phyloP scores from a whole-genome alignment of 805 yeast genomes.

The Tetrapisispora namnaoensis region DNA sequence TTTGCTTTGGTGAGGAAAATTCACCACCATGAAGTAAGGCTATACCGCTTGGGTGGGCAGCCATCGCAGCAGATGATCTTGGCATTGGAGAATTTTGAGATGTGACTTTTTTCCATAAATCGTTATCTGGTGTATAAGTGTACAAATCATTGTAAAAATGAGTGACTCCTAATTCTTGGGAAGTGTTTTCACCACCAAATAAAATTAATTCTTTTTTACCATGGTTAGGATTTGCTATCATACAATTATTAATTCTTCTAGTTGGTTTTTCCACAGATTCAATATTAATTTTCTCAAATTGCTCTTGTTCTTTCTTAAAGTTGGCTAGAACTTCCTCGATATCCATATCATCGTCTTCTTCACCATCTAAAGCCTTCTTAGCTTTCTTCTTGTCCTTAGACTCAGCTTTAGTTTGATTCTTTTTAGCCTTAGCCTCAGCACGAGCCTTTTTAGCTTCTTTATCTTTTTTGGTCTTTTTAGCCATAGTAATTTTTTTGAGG shows the following conservation, averaged over 20 bases:
- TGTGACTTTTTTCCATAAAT: conserved; percentile 66
- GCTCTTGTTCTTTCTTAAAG: conserved; percentile 70
- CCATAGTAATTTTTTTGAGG: conserved; percentile 41
- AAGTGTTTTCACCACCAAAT: conserved; percentile 81
- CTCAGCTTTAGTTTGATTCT: conserved; percentile 65
- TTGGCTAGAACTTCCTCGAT: conserved; percentile 74
- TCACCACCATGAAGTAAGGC: conserved; percentile 91
- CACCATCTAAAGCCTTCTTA: conserved; percentile 58
- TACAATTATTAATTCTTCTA: conserved; percentile 60
- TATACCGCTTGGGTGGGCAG: conserved; percentile 84
- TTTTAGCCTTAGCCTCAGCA: conserved; percentile 70
- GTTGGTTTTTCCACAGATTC: conserved; percentile 52
- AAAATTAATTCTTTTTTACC: conserved; percentile 69
- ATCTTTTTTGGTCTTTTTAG: conserved; percentile 75
- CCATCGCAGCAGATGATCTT: conserved; percentile 87
- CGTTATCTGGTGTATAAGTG: conserved; percentile 64
- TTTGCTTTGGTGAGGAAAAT: conserved; percentile 91
- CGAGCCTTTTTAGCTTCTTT: conserved; percentile 90
- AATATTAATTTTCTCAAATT: conserved; percentile 60
- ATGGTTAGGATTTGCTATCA: conserved; percentile 66
- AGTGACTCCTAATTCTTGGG: conserved; percentile 38
- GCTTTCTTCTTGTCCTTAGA: conserved; percentile 63
- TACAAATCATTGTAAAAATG: conserved; percentile 74
- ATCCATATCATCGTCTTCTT: conserved; percentile 71
- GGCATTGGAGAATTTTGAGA: conserved; percentile 89